Evolutionary conservation across 1,284 basidiomycete genomes (phyloP), one percentile per base, ranked within the genome.

Genomic region (Tilletia horrida): DNA sequence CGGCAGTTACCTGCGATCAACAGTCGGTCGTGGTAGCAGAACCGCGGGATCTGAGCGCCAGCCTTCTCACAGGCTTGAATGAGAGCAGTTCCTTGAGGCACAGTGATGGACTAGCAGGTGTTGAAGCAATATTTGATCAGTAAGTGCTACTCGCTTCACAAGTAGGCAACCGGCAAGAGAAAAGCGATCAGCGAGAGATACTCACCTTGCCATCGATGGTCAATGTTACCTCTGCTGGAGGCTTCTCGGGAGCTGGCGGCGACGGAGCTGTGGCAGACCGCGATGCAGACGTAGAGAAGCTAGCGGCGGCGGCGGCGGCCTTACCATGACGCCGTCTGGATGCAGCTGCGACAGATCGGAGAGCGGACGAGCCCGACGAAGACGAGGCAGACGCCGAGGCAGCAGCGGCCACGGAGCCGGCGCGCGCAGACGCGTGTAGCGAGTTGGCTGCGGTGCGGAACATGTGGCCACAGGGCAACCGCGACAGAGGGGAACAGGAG

Each of bases 1-100:
- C 80, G 77, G 69, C 80, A 81, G 74, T 81, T 81, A 47, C 80
- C 80, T 25, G 79, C 76, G 13, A 79, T 74, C 67, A 77, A 73
- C 66, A 79, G 75, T 88, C 90, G 87, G 82, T 95, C 93, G 86
- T 94, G 92, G 84, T 94, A 95, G 82, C 92, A 95, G 84, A 94
- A 94, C 75, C 92, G 76, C 1, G 83, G 83, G 48, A 84, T 81
- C 75, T 80, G 73, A 45, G 72, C 73, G 48, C 79, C 78, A 3
- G 79, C 78, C 68, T 75, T 76, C 64, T 85, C 85, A 83, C 95
- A 97, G 67, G 95, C 95, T 84, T 97, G 95, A 82, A 97, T 97
- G 76, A 98, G 86, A 27, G 94, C 73, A 25, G 80, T 79, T 4
- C 72, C 72, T 67, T 21, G 44, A 6, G 44, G 63, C 18, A 50